Percentiles rank a stretch among this genome's conserved stretches.
Evolutionary conservation across 1,284 basidiomycete species (phyloP).

Genomic region (Limonomyces culmigenus): DNA sequence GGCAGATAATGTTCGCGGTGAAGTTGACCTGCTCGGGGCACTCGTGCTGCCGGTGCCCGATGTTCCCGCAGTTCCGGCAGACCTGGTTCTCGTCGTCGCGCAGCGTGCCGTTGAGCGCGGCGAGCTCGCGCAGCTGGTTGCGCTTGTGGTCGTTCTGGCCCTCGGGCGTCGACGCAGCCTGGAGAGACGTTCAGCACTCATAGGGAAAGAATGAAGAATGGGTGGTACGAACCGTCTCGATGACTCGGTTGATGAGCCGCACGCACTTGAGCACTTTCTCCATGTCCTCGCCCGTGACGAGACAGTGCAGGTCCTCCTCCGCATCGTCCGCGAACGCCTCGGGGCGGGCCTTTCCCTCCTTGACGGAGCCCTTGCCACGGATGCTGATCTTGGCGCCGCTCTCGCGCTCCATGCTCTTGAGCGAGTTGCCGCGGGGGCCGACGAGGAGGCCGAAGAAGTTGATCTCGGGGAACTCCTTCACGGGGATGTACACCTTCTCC

Average conservation of each 20-base stretch:
- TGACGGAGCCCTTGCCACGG: conserved; percentile 94
- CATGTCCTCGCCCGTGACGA: conserved; percentile 86
- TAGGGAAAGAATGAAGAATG: background rate
- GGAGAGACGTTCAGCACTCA: conserved; percentile 6
- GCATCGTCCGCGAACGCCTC: conserved; percentile 91
- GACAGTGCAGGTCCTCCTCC: conserved; percentile 97
- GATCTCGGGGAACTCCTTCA: conserved; percentile 99
- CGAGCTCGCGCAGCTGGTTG: conserved; percentile 95
- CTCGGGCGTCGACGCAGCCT: conserved; percentile 98
- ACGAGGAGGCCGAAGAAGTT: conserved; percentile 99
- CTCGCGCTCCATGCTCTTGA: conserved; percentile 99
- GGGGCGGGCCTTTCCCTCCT: conserved; percentile 92
- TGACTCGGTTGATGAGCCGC: conserved; percentile 91
- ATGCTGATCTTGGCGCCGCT: conserved; percentile 98
- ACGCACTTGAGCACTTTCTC: conserved; percentile 88
- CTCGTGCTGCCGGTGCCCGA: conserved; percentile 93
- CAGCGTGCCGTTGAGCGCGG: conserved; percentile 94
- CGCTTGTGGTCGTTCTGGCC: conserved; percentile 99
- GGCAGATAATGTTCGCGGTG: conserved; percentile 95
- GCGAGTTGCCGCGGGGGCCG: conserved; percentile 93
- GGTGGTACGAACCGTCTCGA: conserved; percentile 70
- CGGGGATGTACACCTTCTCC: conserved; percentile 98
- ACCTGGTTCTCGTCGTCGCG: conserved; percentile 99
- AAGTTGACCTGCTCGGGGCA: conserved; percentile 94
- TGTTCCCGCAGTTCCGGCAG: conserved; percentile 94